Conservation (phyloP, 768 basidiomycete genomes). For the Paxillus rubicundulus region DNA sequence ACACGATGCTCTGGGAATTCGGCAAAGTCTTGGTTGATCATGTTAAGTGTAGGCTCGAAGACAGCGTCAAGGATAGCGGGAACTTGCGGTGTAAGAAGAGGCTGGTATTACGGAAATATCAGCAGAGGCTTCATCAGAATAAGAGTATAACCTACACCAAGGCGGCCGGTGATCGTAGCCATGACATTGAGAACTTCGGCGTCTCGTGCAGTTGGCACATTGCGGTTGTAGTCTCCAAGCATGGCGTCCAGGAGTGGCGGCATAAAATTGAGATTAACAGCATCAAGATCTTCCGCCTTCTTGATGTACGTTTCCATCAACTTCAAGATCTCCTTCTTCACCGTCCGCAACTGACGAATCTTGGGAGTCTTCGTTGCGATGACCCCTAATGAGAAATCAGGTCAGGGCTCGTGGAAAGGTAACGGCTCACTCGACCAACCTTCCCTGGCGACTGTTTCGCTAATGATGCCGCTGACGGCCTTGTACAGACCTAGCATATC, state of each 20-base stretch:
- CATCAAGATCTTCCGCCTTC: slow-evolving; percentile 94
- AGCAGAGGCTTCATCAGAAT: neutral
- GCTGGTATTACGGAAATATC: slow-evolving; percentile 40
- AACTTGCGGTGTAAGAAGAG: slow-evolving; percentile 87
- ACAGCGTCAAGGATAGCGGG: slow-evolving; percentile 94
- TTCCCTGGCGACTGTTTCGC: slow-evolving; percentile 84
- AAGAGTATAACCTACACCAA: slow-evolving; percentile 66
- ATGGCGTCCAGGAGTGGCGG: slow-evolving; percentile 95
- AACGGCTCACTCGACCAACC: slow-evolving; percentile 44
- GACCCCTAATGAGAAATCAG: slow-evolving; percentile 49
- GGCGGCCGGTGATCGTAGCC: slow-evolving; percentile 86
- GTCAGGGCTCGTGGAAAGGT: neutral
- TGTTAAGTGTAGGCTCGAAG: slow-evolving; percentile 93
- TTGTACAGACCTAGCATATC: slow-evolving; percentile 99
- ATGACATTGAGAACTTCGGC: slow-evolving; percentile 97
- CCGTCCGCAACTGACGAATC: slow-evolving; percentile 88
- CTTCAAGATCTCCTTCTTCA: slow-evolving; percentile 98
- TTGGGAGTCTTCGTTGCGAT: slow-evolving; percentile 97
- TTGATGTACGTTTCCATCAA: slow-evolving; percentile 97
- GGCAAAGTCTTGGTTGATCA: slow-evolving; percentile 99
- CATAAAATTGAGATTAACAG: slow-evolving; percentile 88
- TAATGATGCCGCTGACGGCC: slow-evolving; percentile 95
- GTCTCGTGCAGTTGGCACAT: slow-evolving; percentile 90
- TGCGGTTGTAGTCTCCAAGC: slow-evolving; percentile 94
- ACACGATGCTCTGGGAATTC: slow-evolving; percentile 97